Evolutionary conservation across 805 yeast species (phyloP).

Genomic region (Metschnikowia borealis): DNA sequence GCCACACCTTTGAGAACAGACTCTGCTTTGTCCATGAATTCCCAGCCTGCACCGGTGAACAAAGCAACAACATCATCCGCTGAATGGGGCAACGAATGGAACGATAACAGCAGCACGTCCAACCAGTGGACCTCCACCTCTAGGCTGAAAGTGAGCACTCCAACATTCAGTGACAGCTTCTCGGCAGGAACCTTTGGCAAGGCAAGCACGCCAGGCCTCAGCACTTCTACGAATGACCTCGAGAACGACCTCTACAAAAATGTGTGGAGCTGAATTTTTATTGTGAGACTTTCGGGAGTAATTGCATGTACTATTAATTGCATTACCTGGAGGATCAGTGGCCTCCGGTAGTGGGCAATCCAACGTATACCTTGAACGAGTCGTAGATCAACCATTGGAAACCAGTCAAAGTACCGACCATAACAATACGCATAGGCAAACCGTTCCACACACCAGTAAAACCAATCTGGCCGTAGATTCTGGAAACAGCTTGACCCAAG

Average conservation of each 20-base stretch:
- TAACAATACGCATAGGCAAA: slow-evolving; percentile 84
- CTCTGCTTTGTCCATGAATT: not conserved
- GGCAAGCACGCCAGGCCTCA: not conserved
- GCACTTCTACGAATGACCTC: slow-evolving; percentile 16
- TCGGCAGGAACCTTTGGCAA: slow-evolving; percentile 10
- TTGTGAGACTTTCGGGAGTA: not conserved
- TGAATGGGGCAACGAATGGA: slow-evolving; percentile 36
- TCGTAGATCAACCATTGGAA: slow-evolving; percentile 97
- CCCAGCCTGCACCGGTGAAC: not conserved
- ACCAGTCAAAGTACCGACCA: slow-evolving; percentile 97
- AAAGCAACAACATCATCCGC: not conserved
- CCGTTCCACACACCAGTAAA: slow-evolving; percentile 95
- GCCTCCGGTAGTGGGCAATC: slow-evolving; percentile 90
- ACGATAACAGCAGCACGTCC: slow-evolving; percentile 19
- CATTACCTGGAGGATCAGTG: slow-evolving; percentile 17
- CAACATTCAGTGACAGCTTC: slow-evolving; percentile 7
- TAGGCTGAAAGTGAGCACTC: not conserved
- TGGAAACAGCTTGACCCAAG: slow-evolving; percentile 58
- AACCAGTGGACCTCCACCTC: slow-evolving; percentile 12
- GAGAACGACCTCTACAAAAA: slow-evolving; percentile 69
- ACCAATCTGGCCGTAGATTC: slow-evolving; percentile 82
- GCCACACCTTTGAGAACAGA: not conserved
- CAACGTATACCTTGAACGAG: slow-evolving; percentile 90
- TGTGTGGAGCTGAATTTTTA: slow-evolving; percentile 49
- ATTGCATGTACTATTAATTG: not conserved